A percentile compares a stretch with the other conserved stretches of the same genome.
These are phyloP conservation scores for Croton laevigatus DNA, from an alignment of 441 rosid species.

Conservation along the genomic window DNA sequence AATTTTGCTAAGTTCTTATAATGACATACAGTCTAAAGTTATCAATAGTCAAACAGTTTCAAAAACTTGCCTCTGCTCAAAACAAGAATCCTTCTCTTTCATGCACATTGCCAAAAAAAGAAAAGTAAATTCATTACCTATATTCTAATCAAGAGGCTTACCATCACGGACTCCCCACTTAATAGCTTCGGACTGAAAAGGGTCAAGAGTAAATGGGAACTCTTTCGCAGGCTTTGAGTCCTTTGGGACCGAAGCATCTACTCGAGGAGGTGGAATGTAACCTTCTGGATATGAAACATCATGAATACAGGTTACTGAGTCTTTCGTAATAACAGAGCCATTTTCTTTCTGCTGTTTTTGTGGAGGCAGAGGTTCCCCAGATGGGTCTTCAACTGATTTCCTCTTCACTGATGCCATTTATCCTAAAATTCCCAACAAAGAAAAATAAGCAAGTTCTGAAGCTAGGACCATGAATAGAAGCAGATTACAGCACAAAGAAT, in stretches of 20 bases:
- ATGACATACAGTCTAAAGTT: not conserved
- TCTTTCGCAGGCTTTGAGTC: slow-evolving; percentile 68
- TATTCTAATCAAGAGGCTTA: slow-evolving; percentile 21
- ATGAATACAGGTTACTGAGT: slow-evolving; percentile 64
- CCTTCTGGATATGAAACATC: slow-evolving; percentile 85
- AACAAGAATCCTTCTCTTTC: not conserved
- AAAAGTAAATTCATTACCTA: not conserved
- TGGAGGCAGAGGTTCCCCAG: slow-evolving; percentile 34
- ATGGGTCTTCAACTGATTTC: slow-evolving; percentile 41
- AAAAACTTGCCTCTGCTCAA: not conserved
- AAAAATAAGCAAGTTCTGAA: not conserved
- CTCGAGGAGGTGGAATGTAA: slow-evolving; percentile 41
- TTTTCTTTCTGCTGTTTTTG: slow-evolving; percentile 51
- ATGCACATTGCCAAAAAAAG: not conserved
- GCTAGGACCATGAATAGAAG: not conserved
- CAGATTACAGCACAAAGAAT: not conserved
- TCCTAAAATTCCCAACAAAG: not conserved
- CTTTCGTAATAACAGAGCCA: slow-evolving; percentile 26
- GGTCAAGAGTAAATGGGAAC: slow-evolving; percentile 88
- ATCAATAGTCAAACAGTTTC: not conserved
- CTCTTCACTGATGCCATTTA: slow-evolving; percentile 69
- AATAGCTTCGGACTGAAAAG: slow-evolving; percentile 95
- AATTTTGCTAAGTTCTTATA: not conserved
- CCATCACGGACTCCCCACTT: slow-evolving; percentile 95
- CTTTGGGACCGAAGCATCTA: slow-evolving; percentile 18